Evolutionary conservation across 345 rosid genomes (phyloP), one percentile per base, ranked within the genome.

Genomic region (Boechera stricta): DNA sequence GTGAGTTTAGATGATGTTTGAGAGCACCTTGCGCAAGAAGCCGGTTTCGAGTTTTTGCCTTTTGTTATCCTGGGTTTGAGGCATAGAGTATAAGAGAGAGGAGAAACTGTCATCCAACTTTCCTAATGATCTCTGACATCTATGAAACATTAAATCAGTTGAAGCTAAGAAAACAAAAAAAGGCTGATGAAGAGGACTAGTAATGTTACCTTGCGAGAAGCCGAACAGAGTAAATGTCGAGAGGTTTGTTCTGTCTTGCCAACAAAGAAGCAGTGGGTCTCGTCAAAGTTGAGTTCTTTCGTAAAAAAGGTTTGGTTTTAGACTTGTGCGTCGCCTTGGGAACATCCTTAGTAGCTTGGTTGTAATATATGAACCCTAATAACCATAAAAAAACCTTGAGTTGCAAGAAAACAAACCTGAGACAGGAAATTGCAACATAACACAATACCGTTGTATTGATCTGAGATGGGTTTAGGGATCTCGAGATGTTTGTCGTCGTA

Each of bases 41-140:
- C 99, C 98, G 74, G 84, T 81, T 56, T 89, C 98, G 44, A 94
- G 89, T 85, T 90, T 94, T 75, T 90, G 98, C 69, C 97, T 82
- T 81, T 94, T 94, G 65, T 88, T 83, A 57, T 91, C 84, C 10
- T 62, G 78, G 18, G 26, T 69, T 67, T 84, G 92, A 60, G 56
- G 64, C 49, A 77, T 18, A 41, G 87, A 85, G 52, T 79, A 76
- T 67, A 63, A 55, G 64, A 65, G 13, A 67, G 78, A 83, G 2
- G 84, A 76, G 72, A 65, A 68, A 56, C 79, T 85, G 32, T 83
- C 67, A 47, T 85, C 83, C 16, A 70, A 49, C 41, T 80, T 85
- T 54, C 56, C 67, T 44, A 67, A 21, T 67, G 71, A 63, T 71
- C 78, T 85, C 33, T 79, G 79, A 78, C 79, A 81, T 81, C 98